Base-by-base conservation (phyloP, 495 filamentous ascomycete species). In the Pyrenula aspistea region DNA sequence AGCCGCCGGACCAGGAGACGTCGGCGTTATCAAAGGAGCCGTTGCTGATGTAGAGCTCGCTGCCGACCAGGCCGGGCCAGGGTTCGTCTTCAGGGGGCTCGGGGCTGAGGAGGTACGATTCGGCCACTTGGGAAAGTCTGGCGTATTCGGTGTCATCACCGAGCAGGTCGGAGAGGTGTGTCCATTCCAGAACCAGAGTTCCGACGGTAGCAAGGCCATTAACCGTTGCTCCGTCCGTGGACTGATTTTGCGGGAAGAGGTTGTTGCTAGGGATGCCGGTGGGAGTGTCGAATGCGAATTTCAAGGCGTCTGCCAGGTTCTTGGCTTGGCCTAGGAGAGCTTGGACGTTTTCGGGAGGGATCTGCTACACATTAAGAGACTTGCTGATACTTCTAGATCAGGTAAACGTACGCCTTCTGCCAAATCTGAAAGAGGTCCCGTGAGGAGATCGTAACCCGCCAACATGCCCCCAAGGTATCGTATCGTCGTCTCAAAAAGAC, bases 401-500 rank as follows among this genome's bases (percentile, higher is more conserved):
- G 31, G 4, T 4, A 42, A 42, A 42, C 31, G 4, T 15, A 42
- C 31, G 48, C 81, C 71, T 22, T 65, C 59, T 10, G 69, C 73
- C 54, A 85, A 65, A 12, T 76, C 55, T n/a, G 78, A 67, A 24
- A 86, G 72, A 4, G 88, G 87, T 0, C 87, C 88, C 8, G 68
- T 86, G 23, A 95, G 68, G 60, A 95, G 77, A 64, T 94, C 90
- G 65, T 93, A 90, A 4, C 82, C 90, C 10, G 90, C 87, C 49
- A 94, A 60, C 60, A 95, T 73, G 19, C 90, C 90, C 15, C 75
- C 89, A 2, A 95, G 71, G 61, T 94, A 95, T 2, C 89, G 85
- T 62, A 95, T 95, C 1, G 88, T 94, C 1, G 89, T 95, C 69
- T 95, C 89, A 58, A 95, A 95, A 24, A 95, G 70, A 56, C 84